Conservation (phyloP, 495 filamentous ascomycete genomes). For the Tuber melanosporum region DNA sequence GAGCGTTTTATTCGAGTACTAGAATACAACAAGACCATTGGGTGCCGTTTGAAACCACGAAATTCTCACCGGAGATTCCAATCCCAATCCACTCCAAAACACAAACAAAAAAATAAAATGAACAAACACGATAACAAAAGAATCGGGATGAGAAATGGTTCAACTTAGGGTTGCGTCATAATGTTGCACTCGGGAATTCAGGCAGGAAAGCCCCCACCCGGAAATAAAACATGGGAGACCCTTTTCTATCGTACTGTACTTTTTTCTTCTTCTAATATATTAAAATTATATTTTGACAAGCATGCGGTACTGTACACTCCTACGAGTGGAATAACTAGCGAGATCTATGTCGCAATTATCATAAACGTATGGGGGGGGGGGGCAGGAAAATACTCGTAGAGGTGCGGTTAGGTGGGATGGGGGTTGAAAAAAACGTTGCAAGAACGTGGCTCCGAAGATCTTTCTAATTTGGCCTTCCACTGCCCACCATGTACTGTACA, state of each 20-base stretch:
- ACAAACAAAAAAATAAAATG: neutral
- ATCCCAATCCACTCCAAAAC: neutral
- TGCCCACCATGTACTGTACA: neutral
- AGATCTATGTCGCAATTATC: neutral
- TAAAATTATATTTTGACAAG: neutral
- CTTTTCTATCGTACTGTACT: neutral
- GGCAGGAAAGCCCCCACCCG: neutral
- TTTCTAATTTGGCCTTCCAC: neutral
- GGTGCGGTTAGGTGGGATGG: neutral
- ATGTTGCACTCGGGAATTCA: neutral
- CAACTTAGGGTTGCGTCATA: neutral
- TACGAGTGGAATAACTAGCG: neutral
- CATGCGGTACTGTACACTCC: neutral
- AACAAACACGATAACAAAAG: neutral
- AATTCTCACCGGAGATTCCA: neutral
- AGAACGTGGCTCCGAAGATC: neutral
- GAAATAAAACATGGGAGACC: neutral
- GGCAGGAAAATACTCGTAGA: neutral
- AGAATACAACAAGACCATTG: neutral
- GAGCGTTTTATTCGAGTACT: neutral
- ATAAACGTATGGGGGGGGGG: neutral
- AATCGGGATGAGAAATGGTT: neutral
- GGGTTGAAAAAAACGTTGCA: conserved; percentile 1
- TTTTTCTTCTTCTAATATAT: neutral
- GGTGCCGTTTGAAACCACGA: neutral